Evolutionary conservation across 2,329 filamentous ascomycete genomes (phyloP).

Genomic region (Claviceps citrina): DNA sequence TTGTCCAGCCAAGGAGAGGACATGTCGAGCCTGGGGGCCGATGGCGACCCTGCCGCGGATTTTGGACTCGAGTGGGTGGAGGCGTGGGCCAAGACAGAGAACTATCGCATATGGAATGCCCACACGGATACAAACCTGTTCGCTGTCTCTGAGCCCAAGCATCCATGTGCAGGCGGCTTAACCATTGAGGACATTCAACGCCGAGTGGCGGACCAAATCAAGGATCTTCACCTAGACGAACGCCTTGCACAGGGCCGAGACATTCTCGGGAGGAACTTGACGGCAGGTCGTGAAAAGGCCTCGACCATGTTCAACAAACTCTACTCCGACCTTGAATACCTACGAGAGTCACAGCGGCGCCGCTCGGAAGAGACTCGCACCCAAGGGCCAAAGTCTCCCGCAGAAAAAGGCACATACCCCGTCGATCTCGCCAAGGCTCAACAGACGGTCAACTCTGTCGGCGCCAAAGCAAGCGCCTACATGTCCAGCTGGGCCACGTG

Average conservation of each 20-base stretch:
- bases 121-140: constrained; percentile 78
- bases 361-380: constrained; percentile 24
- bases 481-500: constrained; percentile 54
- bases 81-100: constrained; percentile 77
- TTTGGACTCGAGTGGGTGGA: constrained; percentile 75
- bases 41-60: constrained; percentile 73
- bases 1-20: constrained; percentile 56
- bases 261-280: constrained; percentile 75
- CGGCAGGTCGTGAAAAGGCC: constrained; percentile 75
- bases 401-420: constrained; percentile 7
- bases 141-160: constrained; percentile 81
- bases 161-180: constrained; percentile 83
- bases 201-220: constrained; percentile 76
- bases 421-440: constrained; percentile 26
- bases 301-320: constrained; percentile 74
- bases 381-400: constrained; percentile 4
- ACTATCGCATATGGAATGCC: constrained; percentile 75
- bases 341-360: constrained; percentile 30
- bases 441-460: constrained; percentile 32
- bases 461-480: constrained; percentile 45
- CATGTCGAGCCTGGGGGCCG: constrained; percentile 46
- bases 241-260: constrained; percentile 71
- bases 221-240: constrained; percentile 87
- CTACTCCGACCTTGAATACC: constrained; percentile 73
- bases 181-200: constrained; percentile 91